Evolutionary conservation across 768 basidiomycete genomes (phyloP).

Genomic region (Botryobasidium botryosum): DNA sequence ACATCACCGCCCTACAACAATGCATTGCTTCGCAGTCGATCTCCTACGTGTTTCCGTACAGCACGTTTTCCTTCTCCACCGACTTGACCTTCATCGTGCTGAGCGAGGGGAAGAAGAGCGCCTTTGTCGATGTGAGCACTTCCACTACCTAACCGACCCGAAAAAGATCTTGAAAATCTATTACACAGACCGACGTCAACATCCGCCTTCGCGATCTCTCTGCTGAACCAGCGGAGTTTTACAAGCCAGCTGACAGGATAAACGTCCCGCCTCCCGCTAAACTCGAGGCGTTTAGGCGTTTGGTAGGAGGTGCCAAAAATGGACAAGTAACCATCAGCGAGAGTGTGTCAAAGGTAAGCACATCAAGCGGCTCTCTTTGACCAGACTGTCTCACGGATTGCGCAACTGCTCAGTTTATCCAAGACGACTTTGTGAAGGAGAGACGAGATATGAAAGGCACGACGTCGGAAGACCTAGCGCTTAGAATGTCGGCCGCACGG

Average conservation of each 20-base stretch:
- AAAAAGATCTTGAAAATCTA: neutral
- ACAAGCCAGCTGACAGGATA: slow-evolving; percentile 31
- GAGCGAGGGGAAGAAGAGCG: slow-evolving; percentile 46
- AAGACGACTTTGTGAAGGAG: slow-evolving; percentile 49
- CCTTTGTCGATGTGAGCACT: slow-evolving; percentile 46
- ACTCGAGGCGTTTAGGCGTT: slow-evolving; percentile 37
- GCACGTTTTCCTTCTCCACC: slow-evolving; percentile 49
- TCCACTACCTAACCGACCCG: neutral
- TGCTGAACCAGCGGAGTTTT: slow-evolving; percentile 23
- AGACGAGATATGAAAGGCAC: slow-evolving; percentile 24
- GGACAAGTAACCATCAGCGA: slow-evolving; percentile 39
- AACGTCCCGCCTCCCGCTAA: slow-evolving; percentile 29
- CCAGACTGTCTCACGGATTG: neutral
- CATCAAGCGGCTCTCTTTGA: neutral
- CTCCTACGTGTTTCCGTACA: slow-evolving; percentile 63
- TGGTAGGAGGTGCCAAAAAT: slow-evolving; percentile 43
- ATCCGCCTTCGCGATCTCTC: slow-evolving; percentile 31
- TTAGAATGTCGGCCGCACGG: slow-evolving; percentile 54
- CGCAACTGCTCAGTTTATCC: slow-evolving; percentile 39
- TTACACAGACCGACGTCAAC: slow-evolving; percentile 38
- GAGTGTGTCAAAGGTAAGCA: slow-evolving; percentile 38
- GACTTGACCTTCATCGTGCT: slow-evolving; percentile 51
- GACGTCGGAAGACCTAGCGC: slow-evolving; percentile 46
- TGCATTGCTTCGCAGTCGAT: slow-evolving; percentile 47
- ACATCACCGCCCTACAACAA: slow-evolving; percentile 46